Conservation (phyloP, 2,329 filamentous ascomycete genomes). For the Hyphodiscus sp. region DNA sequence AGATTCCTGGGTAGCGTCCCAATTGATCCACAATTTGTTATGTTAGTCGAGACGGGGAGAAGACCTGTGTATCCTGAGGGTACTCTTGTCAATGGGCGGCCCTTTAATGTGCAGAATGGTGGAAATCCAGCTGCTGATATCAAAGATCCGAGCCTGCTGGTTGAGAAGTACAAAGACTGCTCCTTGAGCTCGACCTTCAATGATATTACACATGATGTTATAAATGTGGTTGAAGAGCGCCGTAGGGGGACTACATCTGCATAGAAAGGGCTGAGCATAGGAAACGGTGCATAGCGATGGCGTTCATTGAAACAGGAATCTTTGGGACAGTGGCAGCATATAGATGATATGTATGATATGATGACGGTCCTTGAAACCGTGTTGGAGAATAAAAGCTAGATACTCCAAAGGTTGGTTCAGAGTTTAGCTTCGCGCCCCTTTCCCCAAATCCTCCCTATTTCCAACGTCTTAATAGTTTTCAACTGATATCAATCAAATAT, state of each 20-base stretch:
- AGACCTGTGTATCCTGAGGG: constrained; percentile 63
- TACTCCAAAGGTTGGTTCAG: too few species aligned
- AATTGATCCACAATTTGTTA: constrained; percentile 87
- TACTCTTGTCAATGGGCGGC: constrained; percentile 52
- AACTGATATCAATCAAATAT: too few species aligned
- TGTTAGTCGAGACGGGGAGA: constrained; percentile 70
- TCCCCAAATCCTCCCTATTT: too few species aligned
- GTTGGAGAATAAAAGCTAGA: too few species aligned
- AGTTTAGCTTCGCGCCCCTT: too few species aligned
- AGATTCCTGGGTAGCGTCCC: constrained; percentile 81
- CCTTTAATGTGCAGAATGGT: constrained; percentile 35
- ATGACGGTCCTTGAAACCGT: too few species aligned
- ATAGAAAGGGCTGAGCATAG: background rate
- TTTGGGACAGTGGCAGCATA: too few species aligned
- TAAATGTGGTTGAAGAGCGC: constrained; percentile 27
- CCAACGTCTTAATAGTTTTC: too few species aligned
- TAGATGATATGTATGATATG: too few species aligned
- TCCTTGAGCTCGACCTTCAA: constrained; percentile 64
- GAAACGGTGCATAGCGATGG: constrained; percentile 5
- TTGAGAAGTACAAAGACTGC: constrained; percentile 67
- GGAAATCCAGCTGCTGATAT: constrained; percentile 25
- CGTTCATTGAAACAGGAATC: background rate
- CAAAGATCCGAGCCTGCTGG: constrained; percentile 43
- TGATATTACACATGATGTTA: constrained; percentile 51
- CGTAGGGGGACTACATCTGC: background rate